A percentile compares a stretch with the other conserved stretches of the same genome.
These are phyloP conservation scores for Blastobotrys malaysiensis DNA, from an alignment of 1,139 yeast species.

Conservation along the genomic window DNA sequence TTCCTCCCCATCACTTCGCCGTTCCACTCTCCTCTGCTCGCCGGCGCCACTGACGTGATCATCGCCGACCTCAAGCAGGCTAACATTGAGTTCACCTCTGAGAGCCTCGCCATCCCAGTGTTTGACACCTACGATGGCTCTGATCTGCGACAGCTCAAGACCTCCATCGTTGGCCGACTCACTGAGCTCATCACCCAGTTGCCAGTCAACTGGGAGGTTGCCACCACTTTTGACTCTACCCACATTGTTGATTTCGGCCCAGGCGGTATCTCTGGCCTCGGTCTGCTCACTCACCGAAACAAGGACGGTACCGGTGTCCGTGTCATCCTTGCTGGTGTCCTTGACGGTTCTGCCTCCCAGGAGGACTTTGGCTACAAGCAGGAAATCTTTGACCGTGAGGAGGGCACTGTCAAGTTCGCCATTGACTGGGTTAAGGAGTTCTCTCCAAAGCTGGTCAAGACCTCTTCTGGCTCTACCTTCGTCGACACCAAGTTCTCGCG, in stretches of 20 bases:
- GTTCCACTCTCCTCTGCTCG: constrained; percentile 86
- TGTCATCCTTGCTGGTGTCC: constrained; percentile 85
- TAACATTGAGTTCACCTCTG: constrained; percentile 50
- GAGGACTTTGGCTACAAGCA: constrained; percentile 94
- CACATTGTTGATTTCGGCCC: constrained; percentile 97
- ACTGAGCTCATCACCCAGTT: constrained; percentile 78
- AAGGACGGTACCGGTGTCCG: constrained; percentile 99
- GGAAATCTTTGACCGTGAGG: constrained; percentile 76
- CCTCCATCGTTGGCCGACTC: constrained; percentile 57
- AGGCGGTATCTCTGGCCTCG: constrained; percentile 96
- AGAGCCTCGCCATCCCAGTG: constrained; percentile 72
- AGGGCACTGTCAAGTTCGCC: constrained; percentile 67
- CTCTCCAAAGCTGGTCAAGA: constrained; percentile 79
- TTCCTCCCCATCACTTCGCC: constrained; percentile 95
- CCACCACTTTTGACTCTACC: constrained; percentile 74
- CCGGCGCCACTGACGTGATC: constrained; percentile 63
- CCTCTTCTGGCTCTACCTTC: constrained; percentile 51
- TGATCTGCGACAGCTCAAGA: constrained; percentile 54
- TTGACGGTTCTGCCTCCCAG: constrained; percentile 60
- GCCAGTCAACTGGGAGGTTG: constrained; percentile 92
- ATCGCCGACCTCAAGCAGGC: constrained; percentile 57
- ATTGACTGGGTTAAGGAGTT: constrained; percentile 87
- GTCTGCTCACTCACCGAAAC: constrained; percentile 92
- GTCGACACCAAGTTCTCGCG: constrained; percentile 94
- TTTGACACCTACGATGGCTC: constrained; percentile 84